These are phyloP conservation scores for Aphanomyces astaci DNA, from an alignment of 352 stramenopile species.

Conservation along the genomic window DNA sequence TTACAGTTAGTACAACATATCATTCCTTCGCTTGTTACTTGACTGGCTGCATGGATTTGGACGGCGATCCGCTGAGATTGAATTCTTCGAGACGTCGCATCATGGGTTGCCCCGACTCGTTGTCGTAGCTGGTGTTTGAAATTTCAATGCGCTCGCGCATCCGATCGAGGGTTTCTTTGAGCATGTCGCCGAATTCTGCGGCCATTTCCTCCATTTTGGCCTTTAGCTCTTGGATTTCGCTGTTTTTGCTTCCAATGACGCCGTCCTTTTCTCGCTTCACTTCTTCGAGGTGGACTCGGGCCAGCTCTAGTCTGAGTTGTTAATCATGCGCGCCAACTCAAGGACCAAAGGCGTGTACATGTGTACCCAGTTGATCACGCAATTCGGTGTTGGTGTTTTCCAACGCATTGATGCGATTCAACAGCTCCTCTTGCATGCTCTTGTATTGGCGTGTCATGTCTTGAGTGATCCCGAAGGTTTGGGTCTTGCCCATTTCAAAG, in stretches of 20 bases:
- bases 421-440: conserved; percentile 91
- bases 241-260: conserved; percentile 82
- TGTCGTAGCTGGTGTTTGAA: conserved; percentile 85
- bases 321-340: not conserved
- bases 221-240: conserved; percentile 86
- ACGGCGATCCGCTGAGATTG: conserved; percentile 50
- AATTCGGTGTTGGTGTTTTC: conserved; percentile 90
- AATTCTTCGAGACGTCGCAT: conserved; percentile 83
- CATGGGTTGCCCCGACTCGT: conserved; percentile 60
- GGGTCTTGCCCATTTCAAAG: conserved; percentile 77
- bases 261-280: conserved; percentile 88
- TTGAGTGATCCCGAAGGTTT: conserved; percentile 89
- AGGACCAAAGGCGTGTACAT: too few species aligned
- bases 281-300: conserved; percentile 80
- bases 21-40: too few species aligned
- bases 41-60: conserved; percentile 27
- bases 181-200: conserved; percentile 90
- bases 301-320: conserved; percentile 68
- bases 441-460: conserved; percentile 97
- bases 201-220: conserved; percentile 93
- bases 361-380: conserved; percentile 81
- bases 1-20: too few species aligned
- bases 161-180: conserved; percentile 91
- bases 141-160: conserved; percentile 93
- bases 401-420: conserved; percentile 79